These are phyloP conservation scores for Cephalotrichum gorgonifer DNA, from an alignment of 2,329 filamentous ascomycete species.

Conservation along the genomic window DNA sequence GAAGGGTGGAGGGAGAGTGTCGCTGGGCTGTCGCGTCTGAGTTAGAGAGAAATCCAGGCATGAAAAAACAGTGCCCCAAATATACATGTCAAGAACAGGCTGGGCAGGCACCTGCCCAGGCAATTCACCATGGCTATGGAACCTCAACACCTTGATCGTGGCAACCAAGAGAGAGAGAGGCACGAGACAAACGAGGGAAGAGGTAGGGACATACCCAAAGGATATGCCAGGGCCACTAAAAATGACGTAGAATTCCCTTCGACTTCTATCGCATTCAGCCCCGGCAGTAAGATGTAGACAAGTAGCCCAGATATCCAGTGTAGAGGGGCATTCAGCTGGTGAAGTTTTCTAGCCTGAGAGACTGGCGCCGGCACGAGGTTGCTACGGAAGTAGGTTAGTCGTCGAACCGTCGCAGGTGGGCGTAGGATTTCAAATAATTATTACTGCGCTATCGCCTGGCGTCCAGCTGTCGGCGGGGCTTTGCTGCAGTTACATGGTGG, in stretches of 20 bases:
- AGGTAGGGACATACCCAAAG: not conserved
- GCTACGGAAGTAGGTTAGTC: not conserved
- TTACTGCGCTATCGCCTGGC: slow-evolving; percentile 1
- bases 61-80: not conserved
- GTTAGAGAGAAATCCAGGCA: not conserved
- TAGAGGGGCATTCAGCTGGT: not conserved
- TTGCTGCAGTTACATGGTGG: not conserved
- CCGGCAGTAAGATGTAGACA: not conserved
- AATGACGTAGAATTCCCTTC: not conserved
- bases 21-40: not conserved
- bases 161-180: not conserved
- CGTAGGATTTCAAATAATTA: not conserved
- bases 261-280: not conserved
- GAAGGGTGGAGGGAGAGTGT: not conserved
- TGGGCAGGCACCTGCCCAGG: not conserved
- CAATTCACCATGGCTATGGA: not conserved
- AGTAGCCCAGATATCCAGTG: not conserved
- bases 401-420: not conserved
- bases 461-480: not conserved
- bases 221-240: not conserved
- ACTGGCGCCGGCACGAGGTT: not conserved
- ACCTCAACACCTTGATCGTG: not conserved
- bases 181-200: not conserved
- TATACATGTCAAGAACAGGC: not conserved
- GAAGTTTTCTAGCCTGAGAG: not conserved